A percentile compares a stretch with the other conserved stretches of the same genome.
phyloP scores from a whole-genome alignment of 805 yeast species.

The Saccharomycopsis fibuligera region DNA sequence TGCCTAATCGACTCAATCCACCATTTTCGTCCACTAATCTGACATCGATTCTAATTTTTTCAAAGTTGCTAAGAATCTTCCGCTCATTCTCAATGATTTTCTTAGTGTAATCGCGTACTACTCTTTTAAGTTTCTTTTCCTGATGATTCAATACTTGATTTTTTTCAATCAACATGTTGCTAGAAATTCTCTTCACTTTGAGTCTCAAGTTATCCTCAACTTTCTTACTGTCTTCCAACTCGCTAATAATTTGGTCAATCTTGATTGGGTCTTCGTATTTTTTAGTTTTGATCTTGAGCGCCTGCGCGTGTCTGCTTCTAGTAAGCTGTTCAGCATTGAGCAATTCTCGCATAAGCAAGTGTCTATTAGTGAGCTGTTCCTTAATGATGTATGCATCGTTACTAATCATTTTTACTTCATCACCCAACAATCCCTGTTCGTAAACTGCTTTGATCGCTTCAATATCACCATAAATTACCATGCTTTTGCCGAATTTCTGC shows the following conservation, averaged over 20 bases:
- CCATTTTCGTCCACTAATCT: constrained; percentile 71
- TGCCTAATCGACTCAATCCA: constrained; percentile 76
- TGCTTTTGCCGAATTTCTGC: constrained; percentile 66
- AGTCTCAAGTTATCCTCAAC: constrained; percentile 69
- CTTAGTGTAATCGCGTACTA: constrained; percentile 55
- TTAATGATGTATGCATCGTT: constrained; percentile 82
- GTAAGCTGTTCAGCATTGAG: constrained; percentile 72
- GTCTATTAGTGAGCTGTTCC: constrained; percentile 89
- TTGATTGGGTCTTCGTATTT: constrained; percentile 77
- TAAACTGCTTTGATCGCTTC: constrained; percentile 64
- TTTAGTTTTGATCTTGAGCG: constrained; percentile 62
- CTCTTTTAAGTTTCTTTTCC: constrained; percentile 46
- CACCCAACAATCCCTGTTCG: constrained; percentile 71
- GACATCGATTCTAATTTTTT: constrained; percentile 62
- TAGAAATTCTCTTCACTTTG: constrained; percentile 76
- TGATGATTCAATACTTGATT: constrained; percentile 51
- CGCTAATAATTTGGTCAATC: constrained; percentile 82
- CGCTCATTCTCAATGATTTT: constrained; percentile 83
- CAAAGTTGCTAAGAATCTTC: constrained; percentile 67
- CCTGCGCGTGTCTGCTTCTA: constrained; percentile 60
- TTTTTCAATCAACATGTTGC: constrained; percentile 75
- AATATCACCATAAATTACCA: constrained; percentile 68
- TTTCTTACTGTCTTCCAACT: constrained; percentile 71
- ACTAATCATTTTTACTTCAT: constrained; percentile 56
- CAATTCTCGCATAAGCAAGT: constrained; percentile 85